Conservation (phyloP, 2,329 filamentous ascomycete species). For the Pseudocercospora fuligena region DNA sequence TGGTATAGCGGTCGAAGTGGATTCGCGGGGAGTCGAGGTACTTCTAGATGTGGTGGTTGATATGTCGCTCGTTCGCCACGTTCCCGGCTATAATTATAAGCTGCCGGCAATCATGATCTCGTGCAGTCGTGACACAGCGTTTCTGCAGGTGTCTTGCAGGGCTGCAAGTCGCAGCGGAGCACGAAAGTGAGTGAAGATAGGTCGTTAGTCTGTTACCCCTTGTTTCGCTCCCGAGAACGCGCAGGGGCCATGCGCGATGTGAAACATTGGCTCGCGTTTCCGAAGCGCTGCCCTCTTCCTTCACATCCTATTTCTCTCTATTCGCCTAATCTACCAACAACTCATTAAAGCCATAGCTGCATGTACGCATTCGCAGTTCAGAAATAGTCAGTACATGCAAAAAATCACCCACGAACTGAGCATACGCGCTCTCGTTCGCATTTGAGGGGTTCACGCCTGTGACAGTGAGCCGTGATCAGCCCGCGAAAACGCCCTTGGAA, state of each 20-base stretch:
- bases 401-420: background rate
- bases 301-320: background rate
- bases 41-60: background rate
- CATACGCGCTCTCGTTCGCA: background rate
- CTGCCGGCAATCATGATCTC: slow-evolving; percentile 7
- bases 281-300: slow-evolving; percentile 5
- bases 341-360: background rate
- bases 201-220: background rate
- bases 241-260: background rate
- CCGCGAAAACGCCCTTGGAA: slow-evolving; percentile 1
- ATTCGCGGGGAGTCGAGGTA: background rate
- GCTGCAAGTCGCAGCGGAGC: background rate
- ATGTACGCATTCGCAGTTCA: background rate
- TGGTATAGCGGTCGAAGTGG: slow-evolving; percentile 14
- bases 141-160: slow-evolving; percentile 7
- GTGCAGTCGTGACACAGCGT: slow-evolving; percentile 6
- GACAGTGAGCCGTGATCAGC: slow-evolving; percentile 1
- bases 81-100: background rate
- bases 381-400: background rate
- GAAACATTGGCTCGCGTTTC: background rate
- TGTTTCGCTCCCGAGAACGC: background rate
- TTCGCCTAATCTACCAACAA: background rate
- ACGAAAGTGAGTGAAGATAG: background rate
- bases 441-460: background rate
- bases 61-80: background rate